Conservation (phyloP, 208 protist genomes). For the Acanthamoeba divionensis region DNA sequence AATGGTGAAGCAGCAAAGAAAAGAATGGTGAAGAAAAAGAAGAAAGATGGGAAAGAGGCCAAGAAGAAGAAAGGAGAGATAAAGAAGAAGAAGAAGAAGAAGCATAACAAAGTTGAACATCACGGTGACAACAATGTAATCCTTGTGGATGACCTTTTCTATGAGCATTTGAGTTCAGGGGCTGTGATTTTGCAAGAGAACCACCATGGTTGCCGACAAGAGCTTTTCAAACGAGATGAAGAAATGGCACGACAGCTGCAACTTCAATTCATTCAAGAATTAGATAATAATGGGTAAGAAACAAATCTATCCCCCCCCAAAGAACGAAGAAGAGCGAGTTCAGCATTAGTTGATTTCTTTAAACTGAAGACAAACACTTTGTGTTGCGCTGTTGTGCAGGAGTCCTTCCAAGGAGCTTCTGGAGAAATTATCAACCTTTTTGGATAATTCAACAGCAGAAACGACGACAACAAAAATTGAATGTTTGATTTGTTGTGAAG, state of each 20-base stretch:
- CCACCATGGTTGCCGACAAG: too few relatives aligned
- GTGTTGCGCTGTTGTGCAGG: not conserved
- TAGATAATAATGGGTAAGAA: not conserved
- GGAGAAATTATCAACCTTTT: not conserved
- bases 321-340: not conserved
- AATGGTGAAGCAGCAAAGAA: not conserved
- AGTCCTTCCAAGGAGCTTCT: not conserved
- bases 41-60: not conserved
- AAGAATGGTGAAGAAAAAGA: not conserved
- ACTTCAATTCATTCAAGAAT: constrained; percentile 2
- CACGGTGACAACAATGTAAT: too few relatives aligned
- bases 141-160: too few relatives aligned
- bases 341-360: not conserved
- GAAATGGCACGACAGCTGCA: not conserved
- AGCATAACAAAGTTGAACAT: too few relatives aligned
- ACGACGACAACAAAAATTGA: not conserved
- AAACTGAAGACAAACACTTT: not conserved
- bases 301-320: not conserved
- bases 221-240: too few relatives aligned
- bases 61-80: not conserved
- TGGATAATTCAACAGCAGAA: not conserved
- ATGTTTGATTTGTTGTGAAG: constrained; percentile 26
- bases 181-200: too few relatives aligned
- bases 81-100: too few relatives aligned
- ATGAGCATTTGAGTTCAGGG: too few relatives aligned